Conservation (phyloP, 2,329 filamentous ascomycete genomes). For the Pseudogymnoascus sp. region DNA sequence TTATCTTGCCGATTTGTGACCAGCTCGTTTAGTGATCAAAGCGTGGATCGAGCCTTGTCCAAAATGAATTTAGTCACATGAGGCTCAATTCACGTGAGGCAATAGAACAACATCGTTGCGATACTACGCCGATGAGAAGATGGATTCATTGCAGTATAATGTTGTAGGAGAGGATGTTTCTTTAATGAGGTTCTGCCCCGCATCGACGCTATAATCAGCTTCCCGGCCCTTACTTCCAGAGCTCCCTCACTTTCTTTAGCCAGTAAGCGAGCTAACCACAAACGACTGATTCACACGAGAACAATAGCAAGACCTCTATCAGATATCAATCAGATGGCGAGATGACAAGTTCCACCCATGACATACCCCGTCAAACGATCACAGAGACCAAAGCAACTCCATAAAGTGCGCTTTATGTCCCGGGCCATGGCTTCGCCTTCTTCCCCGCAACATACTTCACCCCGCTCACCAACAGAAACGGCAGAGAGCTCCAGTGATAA, state of each 20-base stretch:
- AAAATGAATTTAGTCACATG: background rate
- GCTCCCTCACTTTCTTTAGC: background rate
- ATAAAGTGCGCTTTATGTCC: constrained; percentile 28
- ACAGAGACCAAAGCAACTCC: constrained; percentile 20
- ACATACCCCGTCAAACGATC: constrained; percentile 29
- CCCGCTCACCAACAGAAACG: background rate
- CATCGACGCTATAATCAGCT: background rate
- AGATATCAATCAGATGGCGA: constrained; percentile 1
- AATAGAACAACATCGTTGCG: background rate
- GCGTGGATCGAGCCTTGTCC: background rate
- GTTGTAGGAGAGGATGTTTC: background rate
- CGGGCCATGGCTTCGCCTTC: constrained; percentile 19
- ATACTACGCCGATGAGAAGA: background rate
- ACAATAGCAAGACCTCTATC: constrained; percentile 15
- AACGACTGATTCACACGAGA: constrained; percentile 7
- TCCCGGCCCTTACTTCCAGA: background rate
- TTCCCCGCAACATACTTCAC: background rate
- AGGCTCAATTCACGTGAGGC: background rate
- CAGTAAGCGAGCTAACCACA: constrained; percentile 5
- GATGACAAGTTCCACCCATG: constrained; percentile 25
- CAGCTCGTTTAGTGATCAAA: background rate
- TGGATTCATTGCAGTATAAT: background rate
- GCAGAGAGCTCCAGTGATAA: background rate
- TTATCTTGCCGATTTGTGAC: background rate
- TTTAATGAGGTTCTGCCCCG: background rate